Evolutionary conservation across 352 stramenopile species (phyloP).

Genomic region (Bremia lactucae): DNA sequence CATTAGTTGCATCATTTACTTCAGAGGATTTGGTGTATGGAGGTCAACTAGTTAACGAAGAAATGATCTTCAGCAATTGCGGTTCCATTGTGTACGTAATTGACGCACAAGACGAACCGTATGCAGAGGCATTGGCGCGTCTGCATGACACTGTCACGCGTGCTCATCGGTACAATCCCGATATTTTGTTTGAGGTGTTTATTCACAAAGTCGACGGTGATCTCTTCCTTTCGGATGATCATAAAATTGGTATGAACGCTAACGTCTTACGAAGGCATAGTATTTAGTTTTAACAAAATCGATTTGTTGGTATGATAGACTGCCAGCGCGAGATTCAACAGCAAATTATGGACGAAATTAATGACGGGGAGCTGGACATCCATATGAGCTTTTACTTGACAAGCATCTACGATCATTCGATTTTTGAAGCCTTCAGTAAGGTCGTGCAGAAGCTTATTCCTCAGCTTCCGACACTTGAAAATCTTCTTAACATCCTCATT

Average conservation of each 20-base stretch:
- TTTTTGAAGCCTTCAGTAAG: slow-evolving; percentile 95
- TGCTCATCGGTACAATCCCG: slow-evolving; percentile 88
- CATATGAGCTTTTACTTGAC: slow-evolving; percentile 89
- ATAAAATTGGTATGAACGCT: slow-evolving; percentile 86
- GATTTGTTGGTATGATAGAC: slow-evolving; percentile 34
- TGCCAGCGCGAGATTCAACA: slow-evolving; percentile 96
- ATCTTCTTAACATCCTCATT: slow-evolving; percentile 96
- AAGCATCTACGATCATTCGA: slow-evolving; percentile 92
- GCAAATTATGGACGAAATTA: slow-evolving; percentile 94
- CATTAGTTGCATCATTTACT: neutral
- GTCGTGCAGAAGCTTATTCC: slow-evolving; percentile 97
- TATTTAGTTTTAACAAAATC: neutral
- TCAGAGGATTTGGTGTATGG: slow-evolving; percentile 81
- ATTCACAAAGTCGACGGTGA: slow-evolving; percentile 99
- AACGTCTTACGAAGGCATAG: neutral
- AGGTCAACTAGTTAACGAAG: slow-evolving; percentile 82
- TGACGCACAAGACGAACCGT: slow-evolving; percentile 93
- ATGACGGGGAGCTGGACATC: slow-evolving; percentile 88
- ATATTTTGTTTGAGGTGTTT: slow-evolving; percentile 97
- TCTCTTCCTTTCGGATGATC: slow-evolving; percentile 95
- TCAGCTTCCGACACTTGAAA: slow-evolving; percentile 94
- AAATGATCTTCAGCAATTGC: slow-evolving; percentile 88
- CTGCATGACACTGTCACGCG: slow-evolving; percentile 84
- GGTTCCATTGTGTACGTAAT: slow-evolving; percentile 95
- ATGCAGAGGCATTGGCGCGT: slow-evolving; percentile 75